Base-by-base conservation (phyloP, 176 grass and related monocot species). In the Zea luxurians region DNA sequence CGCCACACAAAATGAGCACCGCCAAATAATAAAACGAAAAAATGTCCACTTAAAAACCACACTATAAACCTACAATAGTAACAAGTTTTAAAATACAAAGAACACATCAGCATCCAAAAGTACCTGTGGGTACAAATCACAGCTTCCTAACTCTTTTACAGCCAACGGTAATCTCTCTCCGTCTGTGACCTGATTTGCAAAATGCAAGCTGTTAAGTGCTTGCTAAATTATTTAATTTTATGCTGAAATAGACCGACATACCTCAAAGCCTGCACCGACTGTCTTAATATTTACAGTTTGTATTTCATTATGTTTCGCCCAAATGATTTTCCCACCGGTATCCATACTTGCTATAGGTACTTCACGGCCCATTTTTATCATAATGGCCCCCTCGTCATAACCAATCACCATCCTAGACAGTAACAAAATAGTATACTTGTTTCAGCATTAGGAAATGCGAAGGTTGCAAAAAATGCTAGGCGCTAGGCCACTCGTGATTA, bases 281-380 rank as follows among this genome's bases (percentile, higher is more conserved):
- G 83, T 80, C 83, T 98, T 98, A 62, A 95, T 98, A 82, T 98
- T 98, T 60, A 98, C 92, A 12, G 96, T 98, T 68, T 98, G 96
- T 77, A 98, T 88, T 83, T 98, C 92, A 35, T 98, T 98, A 70
- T 98, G 96, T 49, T 98, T 98, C 20, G 96, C 96, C 96, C 96
- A 98, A 85, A 98, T 95, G 37, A 98, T 92, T 88, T 98, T 98
- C 53, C 96, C 96, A 81, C 96, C 87, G 13, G 80, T 81, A 64
- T 98, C 96, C 96, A 98, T 98, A 73, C 96, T 98, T 80, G 92
- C 96, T 75, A 98, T 86, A n/a, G 96, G 96, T 82, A 89, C 92
- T 88, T 98, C 96, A 10, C 96, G 96, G 2, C 96, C 96, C 87
- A 98, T 92, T 86, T 98, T 98, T 83, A 98, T 92, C 96, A 98